Base-by-base conservation (phyloP, 2,329 filamentous ascomycete species). In the Dactylella cylindrospora region DNA sequence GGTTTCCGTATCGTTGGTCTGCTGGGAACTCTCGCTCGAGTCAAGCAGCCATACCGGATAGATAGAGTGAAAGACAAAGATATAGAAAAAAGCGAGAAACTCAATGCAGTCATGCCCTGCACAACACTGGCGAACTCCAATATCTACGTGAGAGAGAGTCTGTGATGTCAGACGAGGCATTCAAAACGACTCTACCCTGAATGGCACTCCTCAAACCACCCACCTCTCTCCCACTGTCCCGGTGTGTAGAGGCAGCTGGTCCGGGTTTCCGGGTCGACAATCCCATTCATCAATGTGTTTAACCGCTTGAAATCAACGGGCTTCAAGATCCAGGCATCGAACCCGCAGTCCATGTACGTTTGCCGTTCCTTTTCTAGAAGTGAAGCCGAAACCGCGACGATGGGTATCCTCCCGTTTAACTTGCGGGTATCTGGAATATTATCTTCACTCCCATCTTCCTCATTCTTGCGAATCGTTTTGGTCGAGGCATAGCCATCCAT, bases 291-390 rank as follows among this genome's bases (percentile, higher is more conserved):
- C 5, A 95, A 76, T 17, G 79, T 77, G 57, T 81, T 82, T 0
- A 95, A 76, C 6, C 88, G 79, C 66, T 83, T 81, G 70, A 95
- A 94, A 61, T 91, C 84, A 36, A 95, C 86, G 0, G 89, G 89
- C 69, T 95, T 95, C 54, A 94, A 75, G 20, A 95, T 90, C 89
- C 89, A 95, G 19, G 86, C 90, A 67, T 95, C 89, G 67, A 95
- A 95, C 0, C 90, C 90, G 5, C 83, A 83, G 36, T 86, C 78
- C 35, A 89, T 80, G 67, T 95, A 95, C 0, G 73, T 79, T 32
- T 84, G 76, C 44, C 76, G 79, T 36, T 90, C 80, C 13, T 77
- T 79, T 70, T 95, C 90, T 1, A 86, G 70, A 1, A 95, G 75
- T 0, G 88, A 91, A 5, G 90, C 89, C 0, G 89, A 95, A 0